Evolutionary conservation across 2,329 filamentous ascomycete species (phyloP).

Genomic region (Venturia oleaginea): DNA sequence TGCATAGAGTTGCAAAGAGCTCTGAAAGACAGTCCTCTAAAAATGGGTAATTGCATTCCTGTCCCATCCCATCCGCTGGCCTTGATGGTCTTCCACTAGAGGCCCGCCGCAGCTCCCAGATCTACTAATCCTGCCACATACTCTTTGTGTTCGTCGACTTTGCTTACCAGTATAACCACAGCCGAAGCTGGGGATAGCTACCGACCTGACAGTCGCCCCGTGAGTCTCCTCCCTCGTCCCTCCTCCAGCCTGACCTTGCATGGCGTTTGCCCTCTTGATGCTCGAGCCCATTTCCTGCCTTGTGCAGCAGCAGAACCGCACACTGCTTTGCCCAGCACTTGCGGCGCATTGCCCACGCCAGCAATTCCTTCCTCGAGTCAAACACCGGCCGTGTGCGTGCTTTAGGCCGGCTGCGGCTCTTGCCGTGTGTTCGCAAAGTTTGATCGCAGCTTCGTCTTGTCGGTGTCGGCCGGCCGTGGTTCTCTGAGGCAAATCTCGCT

Average conservation of each 20-base stretch:
- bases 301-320: background rate
- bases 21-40: slow-evolving; percentile 4
- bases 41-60: slow-evolving; percentile 8
- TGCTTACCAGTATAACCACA: background rate
- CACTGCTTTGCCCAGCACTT: background rate
- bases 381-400: background rate
- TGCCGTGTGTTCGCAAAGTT: background rate
- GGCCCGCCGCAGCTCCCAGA: background rate
- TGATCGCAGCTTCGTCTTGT: background rate
- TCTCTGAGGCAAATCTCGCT: background rate
- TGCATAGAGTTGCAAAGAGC: background rate
- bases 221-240: background rate
- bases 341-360: background rate
- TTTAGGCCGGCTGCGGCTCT: background rate
- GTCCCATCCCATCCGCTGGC: background rate
- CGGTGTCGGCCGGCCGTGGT: background rate
- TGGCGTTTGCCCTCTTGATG: background rate
- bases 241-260: background rate
- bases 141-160: background rate
- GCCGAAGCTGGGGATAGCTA: slow-evolving; percentile 9
- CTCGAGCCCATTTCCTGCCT: background rate
- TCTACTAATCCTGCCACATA: background rate
- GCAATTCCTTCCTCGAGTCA: background rate
- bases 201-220: background rate
- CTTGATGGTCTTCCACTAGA: background rate